A percentile compares a stretch with the other conserved stretches of the same genome.
phyloP scores from a whole-genome alignment of 768 basidiomycete genomes.

The Mycena latifolia region DNA sequence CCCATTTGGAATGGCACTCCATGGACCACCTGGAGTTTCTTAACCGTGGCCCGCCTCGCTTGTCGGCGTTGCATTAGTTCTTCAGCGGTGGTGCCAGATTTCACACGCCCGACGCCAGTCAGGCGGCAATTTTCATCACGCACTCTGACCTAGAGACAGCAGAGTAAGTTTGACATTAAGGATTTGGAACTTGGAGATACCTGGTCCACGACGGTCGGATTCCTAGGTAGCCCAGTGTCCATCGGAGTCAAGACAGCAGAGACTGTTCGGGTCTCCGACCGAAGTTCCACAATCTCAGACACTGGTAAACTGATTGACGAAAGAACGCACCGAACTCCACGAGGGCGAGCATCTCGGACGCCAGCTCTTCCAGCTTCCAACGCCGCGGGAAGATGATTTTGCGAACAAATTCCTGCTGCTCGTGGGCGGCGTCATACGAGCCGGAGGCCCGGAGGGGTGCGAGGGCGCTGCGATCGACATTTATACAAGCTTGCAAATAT shows the following conservation, averaged over 20 bases:
- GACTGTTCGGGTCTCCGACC: slow-evolving; percentile 22
- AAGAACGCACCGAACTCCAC: slow-evolving; percentile 23
- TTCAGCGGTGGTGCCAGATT: slow-evolving; percentile 8
- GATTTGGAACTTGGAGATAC: slow-evolving; percentile 24
- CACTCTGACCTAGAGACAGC: slow-evolving; percentile 20
- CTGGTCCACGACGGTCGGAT: slow-evolving; percentile 19
- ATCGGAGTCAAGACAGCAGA: slow-evolving; percentile 24
- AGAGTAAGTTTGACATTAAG: slow-evolving; percentile 19
- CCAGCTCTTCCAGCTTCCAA: slow-evolving; percentile 28
- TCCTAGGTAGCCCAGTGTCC: slow-evolving; percentile 13
- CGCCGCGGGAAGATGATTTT: slow-evolving; percentile 21
- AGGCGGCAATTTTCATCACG: slow-evolving; percentile 27
- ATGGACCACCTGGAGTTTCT: slow-evolving; percentile 21
- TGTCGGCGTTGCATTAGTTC: slow-evolving; percentile 9
- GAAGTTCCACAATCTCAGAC: slow-evolving; percentile 27
- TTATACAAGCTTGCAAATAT: slow-evolving; percentile 27
- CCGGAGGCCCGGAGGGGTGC: slow-evolving; percentile 15
- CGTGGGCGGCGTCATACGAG: slow-evolving; percentile 28
- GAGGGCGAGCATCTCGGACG: slow-evolving; percentile 28
- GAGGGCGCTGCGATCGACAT: slow-evolving; percentile 27
- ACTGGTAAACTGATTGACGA: slow-evolving; percentile 23
- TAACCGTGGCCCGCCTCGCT: slow-evolving; percentile 9
- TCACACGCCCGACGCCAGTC: slow-evolving; percentile 25
- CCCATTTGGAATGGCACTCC: slow-evolving; percentile 25
- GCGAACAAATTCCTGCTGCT: slow-evolving; percentile 23